A percentile compares a stretch with the other conserved stretches of the same genome.
phyloP scores from a whole-genome alignment of 768 basidiomycete species.

The Calocybe gangraenosa region DNA sequence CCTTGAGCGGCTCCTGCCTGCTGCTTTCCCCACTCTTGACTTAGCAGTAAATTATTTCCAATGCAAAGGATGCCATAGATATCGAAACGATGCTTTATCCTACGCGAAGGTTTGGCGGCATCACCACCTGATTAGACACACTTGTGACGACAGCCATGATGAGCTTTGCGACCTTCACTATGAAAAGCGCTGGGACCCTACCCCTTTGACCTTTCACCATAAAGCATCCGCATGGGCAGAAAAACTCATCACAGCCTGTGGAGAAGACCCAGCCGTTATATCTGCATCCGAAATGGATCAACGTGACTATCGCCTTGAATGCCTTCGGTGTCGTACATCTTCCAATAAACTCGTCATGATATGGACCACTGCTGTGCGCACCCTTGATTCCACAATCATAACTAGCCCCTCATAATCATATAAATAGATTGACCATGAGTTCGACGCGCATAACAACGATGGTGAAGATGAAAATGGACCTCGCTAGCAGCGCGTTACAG shows the following conservation, averaged over 20 bases:
- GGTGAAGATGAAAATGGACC: no score
- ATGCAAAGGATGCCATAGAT: constrained; percentile 26
- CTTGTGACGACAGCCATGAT: constrained; percentile 6
- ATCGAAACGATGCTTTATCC: no score
- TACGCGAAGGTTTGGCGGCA: constrained; percentile 29
- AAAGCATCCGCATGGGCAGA: constrained; percentile 21
- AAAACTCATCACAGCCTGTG: constrained; percentile 21
- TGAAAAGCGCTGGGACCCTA: constrained; percentile 2
- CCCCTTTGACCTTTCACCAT: constrained; percentile 23
- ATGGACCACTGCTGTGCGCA: constrained; percentile 28
- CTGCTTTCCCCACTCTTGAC: constrained; percentile 10
- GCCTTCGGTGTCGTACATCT: constrained; percentile 21
- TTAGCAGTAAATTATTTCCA: constrained; percentile 30
- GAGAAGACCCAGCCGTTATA: constrained; percentile 21
- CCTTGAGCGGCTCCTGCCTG: constrained; percentile 7
- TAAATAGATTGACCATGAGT: no score
- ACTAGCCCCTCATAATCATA: no score
- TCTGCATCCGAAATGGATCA: constrained; percentile 22
- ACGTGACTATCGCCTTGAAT: constrained; percentile 25
- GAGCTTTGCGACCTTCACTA: constrained; percentile 9
- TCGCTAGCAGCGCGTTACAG: no score
- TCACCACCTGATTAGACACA: background rate
- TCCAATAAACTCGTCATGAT: constrained; percentile 24
- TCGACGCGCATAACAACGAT: no score
- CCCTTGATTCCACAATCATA: no score